A percentile compares a stretch with the other conserved stretches of the same genome.
Conservation (phyloP, 441 rosid species). For the Euphorbia schlechtendalii region DNA sequence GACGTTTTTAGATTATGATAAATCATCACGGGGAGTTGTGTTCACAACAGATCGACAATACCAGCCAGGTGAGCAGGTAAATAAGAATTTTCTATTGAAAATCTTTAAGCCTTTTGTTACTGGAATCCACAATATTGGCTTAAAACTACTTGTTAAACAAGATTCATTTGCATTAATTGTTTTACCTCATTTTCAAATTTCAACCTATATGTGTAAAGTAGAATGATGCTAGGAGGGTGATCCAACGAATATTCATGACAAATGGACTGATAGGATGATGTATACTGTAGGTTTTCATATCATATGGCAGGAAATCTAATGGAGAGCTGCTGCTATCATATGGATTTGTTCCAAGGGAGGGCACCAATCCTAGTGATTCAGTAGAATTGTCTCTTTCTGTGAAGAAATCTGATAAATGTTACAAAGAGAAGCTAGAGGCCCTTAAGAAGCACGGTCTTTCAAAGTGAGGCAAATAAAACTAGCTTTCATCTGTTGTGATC, state of each 20-base stretch:
- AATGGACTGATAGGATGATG: neutral
- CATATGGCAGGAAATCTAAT: constrained; percentile 89
- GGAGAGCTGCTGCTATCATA: constrained; percentile 91
- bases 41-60: constrained; percentile 72
- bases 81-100: constrained; percentile 14
- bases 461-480: constrained; percentile 34
- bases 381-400: constrained; percentile 71
- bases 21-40: constrained; percentile 73
- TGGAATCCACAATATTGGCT: neutral
- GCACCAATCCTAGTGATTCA: constrained; percentile 85
- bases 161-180: no score
- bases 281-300: constrained; percentile 86
- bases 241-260: no score
- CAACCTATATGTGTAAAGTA: neutral
- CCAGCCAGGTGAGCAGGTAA: constrained; percentile 99
- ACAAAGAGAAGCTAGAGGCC: constrained; percentile 70
- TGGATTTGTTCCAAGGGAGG: constrained; percentile 95
- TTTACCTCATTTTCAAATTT: no score
- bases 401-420: constrained; percentile 68
- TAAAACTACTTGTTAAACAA: constrained; percentile 1
- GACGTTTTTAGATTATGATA: constrained; percentile 90
- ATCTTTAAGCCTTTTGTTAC: neutral
- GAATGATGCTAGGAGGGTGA: no score
- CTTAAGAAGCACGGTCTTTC: constrained; percentile 74
- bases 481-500: neutral